Evolutionary conservation across 2,329 filamentous ascomycete species (phyloP).

Genomic region (Colletotrichum spaethianum): DNA sequence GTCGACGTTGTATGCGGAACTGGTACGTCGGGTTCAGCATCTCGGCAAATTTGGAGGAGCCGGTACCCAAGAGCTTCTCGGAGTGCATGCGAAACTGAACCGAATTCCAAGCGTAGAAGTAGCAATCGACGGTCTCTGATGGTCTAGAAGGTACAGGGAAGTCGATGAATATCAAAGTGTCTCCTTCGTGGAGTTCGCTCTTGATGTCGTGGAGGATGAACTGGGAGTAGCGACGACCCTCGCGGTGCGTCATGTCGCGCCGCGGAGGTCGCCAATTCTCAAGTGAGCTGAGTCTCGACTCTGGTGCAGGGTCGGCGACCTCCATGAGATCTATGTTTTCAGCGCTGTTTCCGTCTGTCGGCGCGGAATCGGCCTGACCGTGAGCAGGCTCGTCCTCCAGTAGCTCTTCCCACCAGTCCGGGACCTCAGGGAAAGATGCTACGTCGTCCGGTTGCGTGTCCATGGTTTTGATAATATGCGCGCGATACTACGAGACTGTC

Average conservation of each 20-base stretch:
- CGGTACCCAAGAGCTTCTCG: constrained; percentile 60
- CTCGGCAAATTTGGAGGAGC: constrained; percentile 62
- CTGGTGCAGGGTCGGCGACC: not conserved
- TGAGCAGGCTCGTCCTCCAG: not conserved
- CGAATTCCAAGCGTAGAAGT: constrained; percentile 51
- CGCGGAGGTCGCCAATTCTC: not conserved
- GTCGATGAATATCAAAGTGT: constrained; percentile 62
- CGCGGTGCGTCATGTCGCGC: constrained; percentile 18
- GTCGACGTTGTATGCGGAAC: constrained; percentile 55
- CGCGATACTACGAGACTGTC: not conserved
- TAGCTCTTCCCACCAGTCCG: not conserved
- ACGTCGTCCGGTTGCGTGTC: not conserved
- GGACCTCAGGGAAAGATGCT: too few species aligned
- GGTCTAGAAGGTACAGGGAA: constrained; percentile 48
- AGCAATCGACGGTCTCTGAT: constrained; percentile 50
- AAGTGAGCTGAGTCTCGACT: not conserved
- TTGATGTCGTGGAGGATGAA: constrained; percentile 43
- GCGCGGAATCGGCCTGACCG: not conserved
- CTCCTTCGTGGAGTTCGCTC: constrained; percentile 49
- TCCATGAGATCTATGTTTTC: not conserved
- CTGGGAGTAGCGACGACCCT: constrained; percentile 21
- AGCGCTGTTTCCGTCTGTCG: not conserved
- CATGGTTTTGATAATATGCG: not conserved
- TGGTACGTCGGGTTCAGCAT: constrained; percentile 61
- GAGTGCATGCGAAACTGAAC: constrained; percentile 62